A percentile compares a stretch with the other conserved stretches of the same genome.
These are phyloP conservation scores for Heterobasidion irregulare DNA, from an alignment of 1,284 basidiomycete species.

Conservation along the genomic window DNA sequence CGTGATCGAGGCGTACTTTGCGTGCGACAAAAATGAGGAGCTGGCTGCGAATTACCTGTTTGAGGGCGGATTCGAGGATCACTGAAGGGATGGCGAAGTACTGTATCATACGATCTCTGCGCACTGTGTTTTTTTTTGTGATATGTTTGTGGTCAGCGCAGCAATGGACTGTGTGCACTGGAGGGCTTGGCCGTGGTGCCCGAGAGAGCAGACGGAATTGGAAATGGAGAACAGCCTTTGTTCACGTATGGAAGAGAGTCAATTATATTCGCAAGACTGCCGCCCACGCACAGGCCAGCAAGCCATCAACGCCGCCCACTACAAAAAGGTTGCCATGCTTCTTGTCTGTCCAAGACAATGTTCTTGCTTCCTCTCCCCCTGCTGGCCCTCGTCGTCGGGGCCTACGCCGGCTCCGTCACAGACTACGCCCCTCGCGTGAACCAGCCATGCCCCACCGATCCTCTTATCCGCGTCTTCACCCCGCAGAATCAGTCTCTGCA, in stretches of 20 bases:
- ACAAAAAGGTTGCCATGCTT: too few relatives aligned
- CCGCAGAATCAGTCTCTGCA: slow-evolving; percentile 44
- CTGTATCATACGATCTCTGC: neutral
- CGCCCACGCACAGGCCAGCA: too few relatives aligned
- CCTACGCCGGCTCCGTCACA: slow-evolving; percentile 19
- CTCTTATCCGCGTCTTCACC: slow-evolving; percentile 44
- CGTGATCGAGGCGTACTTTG: slow-evolving; percentile 82
- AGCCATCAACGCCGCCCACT: too few relatives aligned
- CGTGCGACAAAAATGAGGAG: slow-evolving; percentile 94
- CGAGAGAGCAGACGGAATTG: too few relatives aligned
- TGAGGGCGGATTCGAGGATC: slow-evolving; percentile 61
- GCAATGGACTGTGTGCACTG: too few relatives aligned
- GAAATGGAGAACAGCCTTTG: too few relatives aligned
- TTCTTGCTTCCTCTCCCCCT: slow-evolving; percentile 1
- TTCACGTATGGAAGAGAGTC: too few relatives aligned
- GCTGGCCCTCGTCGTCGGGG: slow-evolving; percentile 1
- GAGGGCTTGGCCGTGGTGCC: too few relatives aligned
- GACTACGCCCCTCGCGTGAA: slow-evolving; percentile 45
- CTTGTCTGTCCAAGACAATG: neutral
- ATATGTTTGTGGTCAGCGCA: neutral
- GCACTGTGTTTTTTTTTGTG: neutral
- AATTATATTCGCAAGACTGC: neutral
- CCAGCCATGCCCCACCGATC: slow-evolving; percentile 38
- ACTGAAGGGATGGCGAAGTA: too few relatives aligned
- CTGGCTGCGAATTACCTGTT: slow-evolving; percentile 89